Evolutionary conservation across 2,329 filamentous ascomycete species (phyloP).

Genomic region (Pseudogymnoascus sp.): DNA sequence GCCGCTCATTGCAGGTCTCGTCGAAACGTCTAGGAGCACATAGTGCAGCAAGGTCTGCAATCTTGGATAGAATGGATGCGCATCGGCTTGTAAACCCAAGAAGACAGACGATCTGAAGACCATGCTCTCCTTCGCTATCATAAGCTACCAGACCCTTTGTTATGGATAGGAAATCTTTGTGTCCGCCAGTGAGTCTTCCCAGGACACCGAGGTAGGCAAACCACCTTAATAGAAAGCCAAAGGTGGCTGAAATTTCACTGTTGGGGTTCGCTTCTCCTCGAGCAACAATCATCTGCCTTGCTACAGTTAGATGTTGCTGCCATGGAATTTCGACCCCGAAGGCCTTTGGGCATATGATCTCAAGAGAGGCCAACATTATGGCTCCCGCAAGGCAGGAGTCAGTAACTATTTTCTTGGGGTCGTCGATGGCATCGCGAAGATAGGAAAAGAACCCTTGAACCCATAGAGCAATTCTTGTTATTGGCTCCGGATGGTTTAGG

Average conservation of each 20-base stretch:
- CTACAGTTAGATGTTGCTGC: constrained; percentile 71
- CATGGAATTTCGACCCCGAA: constrained; percentile 76
- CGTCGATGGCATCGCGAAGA: constrained; percentile 58
- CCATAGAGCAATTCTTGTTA: constrained; percentile 71
- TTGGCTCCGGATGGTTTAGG: constrained; percentile 65
- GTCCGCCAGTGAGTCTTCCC: constrained; percentile 60
- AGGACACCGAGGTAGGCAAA: constrained; percentile 78
- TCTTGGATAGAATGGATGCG: constrained; percentile 61
- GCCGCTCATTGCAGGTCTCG: constrained; percentile 39
- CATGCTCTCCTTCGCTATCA: constrained; percentile 48
- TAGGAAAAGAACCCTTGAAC: constrained; percentile 72
- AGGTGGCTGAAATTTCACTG: constrained; percentile 52
- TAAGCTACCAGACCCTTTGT: constrained; percentile 34
- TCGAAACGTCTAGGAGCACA: constrained; percentile 62
- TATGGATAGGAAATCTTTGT: constrained; percentile 24
- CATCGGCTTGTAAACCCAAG: constrained; percentile 70
- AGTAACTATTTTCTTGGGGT: constrained; percentile 55
- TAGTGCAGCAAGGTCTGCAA: constrained; percentile 62
- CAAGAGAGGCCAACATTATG: constrained; percentile 76
- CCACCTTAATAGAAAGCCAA: constrained; percentile 66
- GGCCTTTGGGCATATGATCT: constrained; percentile 74
- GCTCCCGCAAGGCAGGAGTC: constrained; percentile 71
- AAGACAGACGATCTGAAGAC: constrained; percentile 69
- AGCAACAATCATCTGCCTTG: constrained; percentile 65
- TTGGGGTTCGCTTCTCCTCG: constrained; percentile 43